Evolutionary conservation across 1,139 yeast species (phyloP), one percentile per base, ranked within the genome.

Genomic region (Wickerhamomyces sp.): DNA sequence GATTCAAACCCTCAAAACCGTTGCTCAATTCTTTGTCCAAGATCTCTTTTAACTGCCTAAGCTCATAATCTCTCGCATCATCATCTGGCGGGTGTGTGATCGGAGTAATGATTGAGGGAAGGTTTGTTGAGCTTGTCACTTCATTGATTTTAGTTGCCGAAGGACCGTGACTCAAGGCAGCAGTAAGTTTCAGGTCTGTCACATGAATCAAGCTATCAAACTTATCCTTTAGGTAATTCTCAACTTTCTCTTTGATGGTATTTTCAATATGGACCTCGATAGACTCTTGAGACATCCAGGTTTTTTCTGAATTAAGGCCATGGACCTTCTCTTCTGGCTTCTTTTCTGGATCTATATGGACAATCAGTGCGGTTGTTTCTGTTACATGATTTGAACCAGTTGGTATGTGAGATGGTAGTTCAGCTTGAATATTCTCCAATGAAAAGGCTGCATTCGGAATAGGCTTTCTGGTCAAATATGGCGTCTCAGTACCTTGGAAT

Each of bases 161-260:
- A 10, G 27, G n/a, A 5, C 6, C 20, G 10, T 13, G 27, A n/a
- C 13, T n/a, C 6, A 25, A 7, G 19, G 5, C 21, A n/a, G n/a
- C n/a, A n/a, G n/a, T 16, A 23, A 13, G 16, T 23, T 8, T 4
- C 16, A 23, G 16, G 5, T 22, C 13, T 22, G 6, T 22, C 23
- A 6, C n/a, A 5, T 24, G 14, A 26, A 4, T 10, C 4, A 10
- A 5, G 9, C 19, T 22, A 11, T 28, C 36, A 6, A 37, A 20
- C 12, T 31, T 32, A 15, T 33, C 31, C 17, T 30, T 32, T 28
- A 39, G 30, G 14, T 37, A 39, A 5, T 25, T 19, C 18, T 39
- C 42, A 16, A 37, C 28, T 2, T 32, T 29, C 1, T 34, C 31
- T 21, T 34, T 39, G 11, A 39, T 27, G 4, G 16, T 27, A 7